These are phyloP conservation scores for Solanum phureja DNA, from an alignment of 257 asterid species.

Conservation along the genomic window DNA sequence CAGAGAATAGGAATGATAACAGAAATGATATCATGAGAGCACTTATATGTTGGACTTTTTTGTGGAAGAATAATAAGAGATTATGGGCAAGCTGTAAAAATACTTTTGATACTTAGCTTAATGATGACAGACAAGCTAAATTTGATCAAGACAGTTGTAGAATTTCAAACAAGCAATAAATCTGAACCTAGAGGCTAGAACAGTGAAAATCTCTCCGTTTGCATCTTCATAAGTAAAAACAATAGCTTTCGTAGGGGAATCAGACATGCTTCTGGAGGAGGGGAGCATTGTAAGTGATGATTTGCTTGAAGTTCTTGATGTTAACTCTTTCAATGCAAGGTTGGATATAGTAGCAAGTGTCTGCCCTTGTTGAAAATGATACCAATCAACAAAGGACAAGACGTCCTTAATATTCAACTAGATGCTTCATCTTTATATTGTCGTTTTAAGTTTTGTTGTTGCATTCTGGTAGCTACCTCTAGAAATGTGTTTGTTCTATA, in stretches of 20 bases:
- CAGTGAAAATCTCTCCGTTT: neutral
- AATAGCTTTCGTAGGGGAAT: neutral
- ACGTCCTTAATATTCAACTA: neutral
- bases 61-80: neutral
- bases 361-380: neutral
- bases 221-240: neutral
- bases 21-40: neutral
- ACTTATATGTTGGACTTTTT: neutral
- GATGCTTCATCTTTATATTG: neutral
- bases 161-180: neutral
- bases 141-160: neutral
- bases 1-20: neutral
- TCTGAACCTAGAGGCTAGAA: neutral
- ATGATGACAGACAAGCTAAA: neutral
- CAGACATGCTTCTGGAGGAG: neutral
- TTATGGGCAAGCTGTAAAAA: neutral
- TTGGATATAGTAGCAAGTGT: neutral
- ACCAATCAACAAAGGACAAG: neutral
- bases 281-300: neutral
- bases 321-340: neutral
- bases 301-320: neutral
- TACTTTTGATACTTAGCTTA: neutral
- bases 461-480: neutral
- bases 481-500: neutral
- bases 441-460: neutral